Conservation (phyloP, 2,329 filamentous ascomycete species). For the Pseudocercospora eumusae region DNA sequence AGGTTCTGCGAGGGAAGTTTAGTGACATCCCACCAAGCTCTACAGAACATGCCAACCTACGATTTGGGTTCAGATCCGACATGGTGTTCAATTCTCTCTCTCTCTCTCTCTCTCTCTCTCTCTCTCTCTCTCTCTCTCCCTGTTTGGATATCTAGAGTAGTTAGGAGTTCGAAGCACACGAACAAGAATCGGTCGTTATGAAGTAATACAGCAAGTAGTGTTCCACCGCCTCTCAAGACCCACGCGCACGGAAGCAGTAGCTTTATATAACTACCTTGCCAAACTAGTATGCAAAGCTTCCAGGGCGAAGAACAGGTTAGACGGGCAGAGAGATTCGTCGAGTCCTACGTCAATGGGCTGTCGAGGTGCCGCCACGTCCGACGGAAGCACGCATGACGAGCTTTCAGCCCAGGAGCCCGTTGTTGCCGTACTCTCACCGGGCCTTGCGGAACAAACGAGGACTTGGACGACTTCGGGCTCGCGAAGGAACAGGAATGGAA, state of each 20-base stretch:
- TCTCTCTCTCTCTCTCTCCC: not conserved
- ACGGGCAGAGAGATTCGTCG: constrained; percentile 6
- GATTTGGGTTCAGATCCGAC: constrained; percentile 5
- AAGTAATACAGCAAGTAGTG: not conserved
- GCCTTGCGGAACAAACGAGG: not conserved
- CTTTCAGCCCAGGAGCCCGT: not conserved
- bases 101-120: not conserved
- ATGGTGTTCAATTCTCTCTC: not conserved
- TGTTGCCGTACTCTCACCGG: not conserved
- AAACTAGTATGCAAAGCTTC: constrained; percentile 15
- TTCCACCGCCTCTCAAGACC: constrained; percentile 1
- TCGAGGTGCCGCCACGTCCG: not conserved
- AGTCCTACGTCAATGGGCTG: constrained; percentile 4
- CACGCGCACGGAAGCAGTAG: constrained; percentile 14
- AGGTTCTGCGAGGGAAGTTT: not conserved
- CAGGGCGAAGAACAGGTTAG: constrained; percentile 9
- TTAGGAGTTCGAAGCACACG: not conserved
- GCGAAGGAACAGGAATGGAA: constrained; percentile 7
- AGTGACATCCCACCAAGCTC: not conserved
- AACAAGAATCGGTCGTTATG: not conserved
- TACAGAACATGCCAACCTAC: not conserved
- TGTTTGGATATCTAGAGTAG: not conserved
- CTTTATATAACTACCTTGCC: constrained; percentile 15
- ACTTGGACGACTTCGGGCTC: constrained; percentile 4
- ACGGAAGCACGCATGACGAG: not conserved